A percentile compares a stretch with the other conserved stretches of the same genome.
Evolutionary conservation across 1,139 yeast species (phyloP).

Genomic region (Eremothecium coryli): DNA sequence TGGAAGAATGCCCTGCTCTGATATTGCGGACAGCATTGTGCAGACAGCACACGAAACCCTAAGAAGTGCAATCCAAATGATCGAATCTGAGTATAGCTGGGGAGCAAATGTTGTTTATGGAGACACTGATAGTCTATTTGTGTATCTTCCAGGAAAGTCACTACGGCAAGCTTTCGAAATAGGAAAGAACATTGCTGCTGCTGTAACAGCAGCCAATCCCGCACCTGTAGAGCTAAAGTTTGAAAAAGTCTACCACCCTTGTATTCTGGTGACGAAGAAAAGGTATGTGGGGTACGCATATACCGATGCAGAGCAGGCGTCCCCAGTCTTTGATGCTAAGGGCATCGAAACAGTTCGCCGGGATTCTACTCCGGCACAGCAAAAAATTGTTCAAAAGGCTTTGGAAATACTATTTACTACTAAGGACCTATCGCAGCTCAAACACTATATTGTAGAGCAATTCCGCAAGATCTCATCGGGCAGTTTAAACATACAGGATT

Average conservation of each 20-base stretch:
- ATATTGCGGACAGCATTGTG: conserved; percentile 89
- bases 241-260: conserved; percentile 88
- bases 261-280: conserved; percentile 74
- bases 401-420: conserved; percentile 64
- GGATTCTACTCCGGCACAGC: conserved; percentile 92
- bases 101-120: conserved; percentile 95
- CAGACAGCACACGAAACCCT: conserved; percentile 82
- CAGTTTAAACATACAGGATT: conserved; percentile 63
- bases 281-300: conserved; percentile 82
- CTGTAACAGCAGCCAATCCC: conserved; percentile 62
- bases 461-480: conserved; percentile 57
- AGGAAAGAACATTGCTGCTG: conserved; percentile 60
- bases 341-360: conserved; percentile 92
- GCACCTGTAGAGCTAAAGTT: conserved; percentile 75
- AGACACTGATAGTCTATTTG: conserved; percentile 89
- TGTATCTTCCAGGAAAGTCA: conserved; percentile 77
- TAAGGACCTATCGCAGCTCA: conserved; percentile 59
- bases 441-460: conserved; percentile 52
- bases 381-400: conserved; percentile 64
- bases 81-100: conserved; percentile 53
- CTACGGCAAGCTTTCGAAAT: conserved; percentile 65
- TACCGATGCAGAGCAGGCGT: conserved; percentile 46
- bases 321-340: conserved; percentile 81
- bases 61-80: conserved; percentile 56
- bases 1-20: conserved; percentile 96